A percentile compares a stretch with the other conserved stretches of the same genome.
Conservation (phyloP, 2,329 filamentous ascomycete species). For the Verticillium nonalfalfae region DNA sequence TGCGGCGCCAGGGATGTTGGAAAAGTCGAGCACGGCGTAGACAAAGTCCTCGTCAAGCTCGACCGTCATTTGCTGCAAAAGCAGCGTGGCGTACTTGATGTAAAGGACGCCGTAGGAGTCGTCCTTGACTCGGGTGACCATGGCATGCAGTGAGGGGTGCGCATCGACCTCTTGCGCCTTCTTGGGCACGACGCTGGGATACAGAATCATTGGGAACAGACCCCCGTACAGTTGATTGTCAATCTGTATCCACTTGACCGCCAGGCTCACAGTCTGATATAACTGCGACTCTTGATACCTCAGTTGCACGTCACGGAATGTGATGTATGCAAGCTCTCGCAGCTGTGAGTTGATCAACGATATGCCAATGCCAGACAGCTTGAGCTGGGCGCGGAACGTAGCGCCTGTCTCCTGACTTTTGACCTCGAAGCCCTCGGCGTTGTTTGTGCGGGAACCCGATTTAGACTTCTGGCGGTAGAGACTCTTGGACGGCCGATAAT, state of each 20-base stretch:
- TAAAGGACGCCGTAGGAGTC: constrained; percentile 97
- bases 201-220: constrained; percentile 94
- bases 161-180: constrained; percentile 93
- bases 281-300: constrained; percentile 90
- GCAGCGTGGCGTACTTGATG: constrained; percentile 92
- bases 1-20: constrained; percentile 82
- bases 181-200: constrained; percentile 96
- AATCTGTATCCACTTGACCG: constrained; percentile 98
- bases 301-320: constrained; percentile 82
- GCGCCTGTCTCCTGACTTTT: constrained; percentile 85
- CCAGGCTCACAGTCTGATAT: constrained; percentile 85
- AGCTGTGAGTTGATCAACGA: constrained; percentile 90
- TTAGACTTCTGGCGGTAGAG: constrained; percentile 64
- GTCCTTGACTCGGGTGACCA: constrained; percentile 92
- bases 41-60: constrained; percentile 98
- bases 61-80: constrained; percentile 96
- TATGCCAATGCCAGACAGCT: constrained; percentile 83
- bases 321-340: constrained; percentile 88
- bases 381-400: constrained; percentile 83
- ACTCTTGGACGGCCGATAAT: constrained; percentile 89
- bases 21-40: constrained; percentile 90
- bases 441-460: constrained; percentile 41
- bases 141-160: constrained; percentile 88
- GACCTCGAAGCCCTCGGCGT: constrained; percentile 77
- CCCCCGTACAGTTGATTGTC: constrained; percentile 98